Conservation (phyloP, 169 alveolate genomes). For the Cryptosporidium muris region DNA sequence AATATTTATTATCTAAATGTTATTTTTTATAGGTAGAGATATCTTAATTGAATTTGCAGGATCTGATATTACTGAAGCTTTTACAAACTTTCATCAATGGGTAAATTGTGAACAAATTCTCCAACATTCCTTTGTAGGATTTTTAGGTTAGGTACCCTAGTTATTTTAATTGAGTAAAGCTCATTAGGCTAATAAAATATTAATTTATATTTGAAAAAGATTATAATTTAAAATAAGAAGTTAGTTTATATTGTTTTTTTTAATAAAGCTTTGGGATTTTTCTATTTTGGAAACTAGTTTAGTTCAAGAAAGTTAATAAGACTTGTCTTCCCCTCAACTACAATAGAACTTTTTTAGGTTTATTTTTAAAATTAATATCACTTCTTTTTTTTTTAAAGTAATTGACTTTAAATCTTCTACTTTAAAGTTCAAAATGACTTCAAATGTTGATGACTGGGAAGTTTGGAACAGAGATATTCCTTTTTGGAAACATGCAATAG, state of each 20-base stretch:
- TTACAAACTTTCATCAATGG: constrained; percentile 58
- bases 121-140: constrained; percentile 34
- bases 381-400: background rate
- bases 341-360: background rate
- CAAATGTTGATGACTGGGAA: constrained; percentile 74
- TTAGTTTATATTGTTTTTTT: background rate
- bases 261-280: no score
- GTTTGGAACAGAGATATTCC: constrained; percentile 86
- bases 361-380: background rate
- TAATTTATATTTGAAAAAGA: no score
- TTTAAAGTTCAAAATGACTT: background rate
- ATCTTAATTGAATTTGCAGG: constrained; percentile 61
- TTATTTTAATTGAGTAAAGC: no score
- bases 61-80: constrained; percentile 47
- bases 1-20: background rate
- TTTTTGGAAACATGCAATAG: constrained; percentile 90
- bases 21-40: constrained; percentile 34
- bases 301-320: no score
- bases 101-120: constrained; percentile 67
- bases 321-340: no score
- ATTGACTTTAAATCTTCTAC: background rate
- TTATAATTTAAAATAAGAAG: background rate
- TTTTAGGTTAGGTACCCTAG: background rate
- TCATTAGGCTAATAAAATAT: no score
- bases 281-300: no score